Base-by-base conservation (phyloP, 768 basidiomycete species). In the Royoungia palumana region DNA sequence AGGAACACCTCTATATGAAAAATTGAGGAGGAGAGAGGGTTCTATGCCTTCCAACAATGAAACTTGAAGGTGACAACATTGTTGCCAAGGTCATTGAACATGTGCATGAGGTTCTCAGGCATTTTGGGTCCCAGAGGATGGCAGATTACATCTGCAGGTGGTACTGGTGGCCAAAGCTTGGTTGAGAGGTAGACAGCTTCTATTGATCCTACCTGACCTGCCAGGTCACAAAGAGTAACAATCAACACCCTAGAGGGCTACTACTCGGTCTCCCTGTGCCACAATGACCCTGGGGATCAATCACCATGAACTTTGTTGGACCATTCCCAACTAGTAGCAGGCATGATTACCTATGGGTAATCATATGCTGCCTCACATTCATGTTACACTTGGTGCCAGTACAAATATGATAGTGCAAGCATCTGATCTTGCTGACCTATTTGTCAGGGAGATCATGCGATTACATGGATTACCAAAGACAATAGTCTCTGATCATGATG, bases 91-190 rank as follows among this genome's bases (percentile, higher is more conserved):
- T 25, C 24, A 25, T 25, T 5, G 24, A 25, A 4, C 4, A 25
- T 25, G 8, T 8, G 8, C 24, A 25, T 25, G 8, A 8, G 24
- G 8, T 8, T 8, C 24, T 25, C 4, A 8, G 24, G 24, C 25
- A 27, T 10, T 27, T 27, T 8, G 7, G 25, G 4, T 27, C 25
- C 5, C 25, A 27, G 8, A 27, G 25, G 10, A 27, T 8, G 3
- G 25, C 10, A 9, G 25, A 27, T 27, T 27, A 27, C 10, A 27
- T 27, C 3, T 27, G 25, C 25, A 27, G 7, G 10, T 27, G 25
- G 25, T 27, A 8, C 0, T 75, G 72, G 72, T 73, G 73, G 73
- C 65, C 66, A 28, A 52, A 57, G 1, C 64, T 75, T 38, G 59
- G 54, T 1, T 11, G 34, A 0, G 69, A 75, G 43, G 57, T 65